Evolutionary conservation across 192 early-diverging fungal species (phyloP).

Genomic region (Entomortierella parvispora): DNA sequence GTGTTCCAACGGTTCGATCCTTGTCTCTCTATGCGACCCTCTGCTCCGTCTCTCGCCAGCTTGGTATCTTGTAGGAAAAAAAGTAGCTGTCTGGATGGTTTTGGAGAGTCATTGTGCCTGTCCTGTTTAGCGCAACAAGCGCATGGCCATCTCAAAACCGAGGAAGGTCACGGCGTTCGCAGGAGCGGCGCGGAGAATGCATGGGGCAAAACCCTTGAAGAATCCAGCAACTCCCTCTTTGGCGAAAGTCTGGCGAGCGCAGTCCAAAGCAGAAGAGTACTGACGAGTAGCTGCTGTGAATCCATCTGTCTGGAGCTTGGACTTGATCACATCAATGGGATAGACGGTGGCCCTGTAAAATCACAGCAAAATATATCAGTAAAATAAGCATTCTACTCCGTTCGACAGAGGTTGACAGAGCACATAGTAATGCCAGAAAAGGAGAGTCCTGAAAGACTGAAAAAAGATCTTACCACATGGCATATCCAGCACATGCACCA

Average conservation of each 20-base stretch:
- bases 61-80: background rate
- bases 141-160: conserved; percentile 73
- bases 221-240: conserved; percentile 87
- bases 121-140: conserved; percentile 44
- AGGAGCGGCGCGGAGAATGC: conserved; percentile 93
- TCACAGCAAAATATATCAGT: no score
- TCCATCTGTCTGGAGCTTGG: conserved; percentile 93
- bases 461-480: conserved; percentile 67
- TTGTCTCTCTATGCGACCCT: background rate
- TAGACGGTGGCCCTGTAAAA: conserved; percentile 75
- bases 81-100: no score
- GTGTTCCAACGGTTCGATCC: no score
- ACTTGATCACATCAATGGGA: conserved; percentile 95
- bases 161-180: conserved; percentile 95
- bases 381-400: background rate
- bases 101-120: no score
- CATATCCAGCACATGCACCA: conserved; percentile 87
- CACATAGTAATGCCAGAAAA: background rate
- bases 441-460: no score
- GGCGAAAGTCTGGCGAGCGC: conserved; percentile 79
- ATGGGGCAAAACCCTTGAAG: conserved; percentile 85
- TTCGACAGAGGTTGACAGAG: background rate
- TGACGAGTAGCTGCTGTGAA: conserved; percentile 71
- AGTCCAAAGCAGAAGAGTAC: conserved; percentile 83
- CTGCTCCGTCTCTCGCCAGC: background rate